Conservation (phyloP, 257 asterid genomes). For the Oldenlandia corymbosa region DNA sequence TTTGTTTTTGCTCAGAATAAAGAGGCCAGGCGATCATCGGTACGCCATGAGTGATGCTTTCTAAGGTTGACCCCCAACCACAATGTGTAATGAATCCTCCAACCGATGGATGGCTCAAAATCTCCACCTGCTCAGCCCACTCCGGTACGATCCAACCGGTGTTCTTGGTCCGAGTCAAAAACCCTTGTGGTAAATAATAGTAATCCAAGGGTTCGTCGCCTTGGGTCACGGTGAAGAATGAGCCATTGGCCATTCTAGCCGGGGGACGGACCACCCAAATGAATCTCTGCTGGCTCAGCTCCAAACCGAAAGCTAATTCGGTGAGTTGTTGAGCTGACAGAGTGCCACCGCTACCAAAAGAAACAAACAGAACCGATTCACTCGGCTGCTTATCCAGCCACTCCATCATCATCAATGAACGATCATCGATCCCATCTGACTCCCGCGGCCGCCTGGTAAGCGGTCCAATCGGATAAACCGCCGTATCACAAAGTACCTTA, state of each 20-base stretch:
- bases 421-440: background rate
- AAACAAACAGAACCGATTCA: conserved; percentile 49
- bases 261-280: conserved; percentile 67
- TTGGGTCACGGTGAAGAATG: conserved; percentile 31
- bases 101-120: conserved; percentile 34
- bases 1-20: conserved; percentile 53
- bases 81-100: conserved; percentile 73
- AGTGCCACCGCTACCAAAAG: conserved; percentile 72
- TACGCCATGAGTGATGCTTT: conserved; percentile 40
- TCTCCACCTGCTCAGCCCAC: conserved; percentile 51
- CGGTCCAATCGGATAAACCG: conserved; percentile 63
- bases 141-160: conserved; percentile 27
- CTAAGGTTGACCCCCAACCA: conserved; percentile 66
- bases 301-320: conserved; percentile 64
- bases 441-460: conserved; percentile 33
- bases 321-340: conserved; percentile 35
- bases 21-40: conserved; percentile 77
- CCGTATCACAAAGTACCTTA: no score
- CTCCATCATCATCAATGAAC: conserved; percentile 7
- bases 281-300: conserved; percentile 48
- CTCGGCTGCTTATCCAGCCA: conserved; percentile 58
- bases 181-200: conserved; percentile 43
- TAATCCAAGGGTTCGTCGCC: conserved; percentile 14
- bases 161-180: conserved; percentile 21
- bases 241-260: conserved; percentile 29